Evolutionary conservation across 148 eudicot genomes (phyloP).

Genomic region (Cornus suecica): DNA sequence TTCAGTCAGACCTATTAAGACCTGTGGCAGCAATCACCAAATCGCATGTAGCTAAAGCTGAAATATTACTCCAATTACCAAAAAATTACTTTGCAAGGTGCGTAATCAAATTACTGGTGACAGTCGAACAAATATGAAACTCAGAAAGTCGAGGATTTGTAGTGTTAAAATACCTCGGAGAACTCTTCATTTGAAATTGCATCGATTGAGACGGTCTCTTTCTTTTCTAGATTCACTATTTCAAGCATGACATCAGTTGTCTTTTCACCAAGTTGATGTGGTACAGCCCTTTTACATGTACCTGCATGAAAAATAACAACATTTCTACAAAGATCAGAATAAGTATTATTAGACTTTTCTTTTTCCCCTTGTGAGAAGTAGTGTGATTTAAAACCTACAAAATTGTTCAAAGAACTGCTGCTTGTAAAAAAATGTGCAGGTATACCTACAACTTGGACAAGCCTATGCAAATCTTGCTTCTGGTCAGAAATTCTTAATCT

Average conservation of each 20-base stretch:
- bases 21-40: background rate
- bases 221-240: slow-evolving; percentile 79
- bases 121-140: background rate
- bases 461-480: slow-evolving; percentile 80
- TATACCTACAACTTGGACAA: slow-evolving; percentile 89
- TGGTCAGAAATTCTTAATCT: slow-evolving; percentile 82
- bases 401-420: background rate
- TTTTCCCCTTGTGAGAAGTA: background rate
- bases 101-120: background rate
- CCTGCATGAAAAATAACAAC: slow-evolving; percentile 38
- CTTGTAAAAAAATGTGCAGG: slow-evolving; percentile 8
- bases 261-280: slow-evolving; percentile 57
- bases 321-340: background rate
- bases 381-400: background rate
- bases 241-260: slow-evolving; percentile 64
- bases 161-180: slow-evolving; percentile 65
- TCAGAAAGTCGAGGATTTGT: background rate
- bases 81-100: background rate
- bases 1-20: background rate
- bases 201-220: slow-evolving; percentile 67
- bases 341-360: background rate
- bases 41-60: background rate
- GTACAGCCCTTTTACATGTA: slow-evolving; percentile 58
- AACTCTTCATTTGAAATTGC: slow-evolving; percentile 84
- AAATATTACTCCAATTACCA: background rate